phyloP scores from a whole-genome alignment of 768 basidiomycete species.

The Boletus huronensis region DNA sequence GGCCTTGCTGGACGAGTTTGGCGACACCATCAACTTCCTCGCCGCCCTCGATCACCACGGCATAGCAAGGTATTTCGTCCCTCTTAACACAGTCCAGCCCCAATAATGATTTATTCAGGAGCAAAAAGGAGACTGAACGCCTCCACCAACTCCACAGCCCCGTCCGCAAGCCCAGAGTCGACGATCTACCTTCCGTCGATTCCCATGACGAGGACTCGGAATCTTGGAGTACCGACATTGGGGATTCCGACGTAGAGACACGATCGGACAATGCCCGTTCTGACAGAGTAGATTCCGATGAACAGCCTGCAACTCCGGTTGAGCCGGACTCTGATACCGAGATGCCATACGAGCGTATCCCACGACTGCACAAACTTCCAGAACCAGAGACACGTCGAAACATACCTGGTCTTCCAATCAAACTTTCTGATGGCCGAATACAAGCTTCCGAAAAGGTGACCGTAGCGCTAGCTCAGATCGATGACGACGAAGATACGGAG shows the following conservation, averaged over 20 bases:
- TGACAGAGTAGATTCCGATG: slow-evolving; percentile 11
- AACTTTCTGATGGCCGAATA: slow-evolving; percentile 77
- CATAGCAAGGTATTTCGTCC: slow-evolving; percentile 64
- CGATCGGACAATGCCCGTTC: slow-evolving; percentile 9
- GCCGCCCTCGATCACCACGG: slow-evolving; percentile 67
- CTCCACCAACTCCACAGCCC: slow-evolving; percentile 67
- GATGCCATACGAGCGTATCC: slow-evolving; percentile 68
- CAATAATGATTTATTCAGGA: slow-evolving; percentile 44
- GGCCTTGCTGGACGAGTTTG: slow-evolving; percentile 62
- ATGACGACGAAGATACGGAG: slow-evolving; percentile 33
- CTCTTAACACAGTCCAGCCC: not conserved
- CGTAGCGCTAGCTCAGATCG: slow-evolving; percentile 14
- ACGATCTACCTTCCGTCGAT: slow-evolving; percentile 67
- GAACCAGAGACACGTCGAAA: slow-evolving; percentile 46
- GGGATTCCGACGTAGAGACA: slow-evolving; percentile 30
- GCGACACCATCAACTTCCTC: slow-evolving; percentile 64
- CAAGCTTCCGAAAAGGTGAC: slow-evolving; percentile 48
- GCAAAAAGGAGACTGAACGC: slow-evolving; percentile 77
- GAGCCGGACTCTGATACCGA: slow-evolving; percentile 53
- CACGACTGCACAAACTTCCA: slow-evolving; percentile 49
- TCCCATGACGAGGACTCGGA: slow-evolving; percentile 62
- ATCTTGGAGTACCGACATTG: slow-evolving; percentile 45
- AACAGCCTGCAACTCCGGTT: not conserved
- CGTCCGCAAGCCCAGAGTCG: slow-evolving; percentile 39
- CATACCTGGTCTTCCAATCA: slow-evolving; percentile 76